Percentiles rank a stretch among this genome's conserved stretches.
phyloP scores from a whole-genome alignment of 1,284 basidiomycete species.

The Apiotrichum porosum region DNA sequence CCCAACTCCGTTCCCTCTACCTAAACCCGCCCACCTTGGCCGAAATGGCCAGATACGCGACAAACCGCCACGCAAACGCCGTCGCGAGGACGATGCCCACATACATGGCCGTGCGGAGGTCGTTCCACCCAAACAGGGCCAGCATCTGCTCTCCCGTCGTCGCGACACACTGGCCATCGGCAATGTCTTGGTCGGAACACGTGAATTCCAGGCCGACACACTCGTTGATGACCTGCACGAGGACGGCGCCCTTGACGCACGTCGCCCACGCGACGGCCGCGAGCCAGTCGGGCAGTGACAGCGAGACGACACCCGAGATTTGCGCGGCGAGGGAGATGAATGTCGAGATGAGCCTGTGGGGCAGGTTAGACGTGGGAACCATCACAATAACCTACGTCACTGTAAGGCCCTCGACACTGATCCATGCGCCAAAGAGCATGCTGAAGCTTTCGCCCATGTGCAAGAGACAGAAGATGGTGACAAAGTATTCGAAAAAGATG shows the following conservation, averaged over 20 bases:
- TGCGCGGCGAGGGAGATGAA: constrained; percentile 39
- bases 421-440: constrained; percentile 36
- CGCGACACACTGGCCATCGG: constrained; percentile 46
- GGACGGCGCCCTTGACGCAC: constrained; percentile 36
- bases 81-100: constrained; percentile 46
- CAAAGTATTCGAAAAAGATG: constrained; percentile 50
- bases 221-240: constrained; percentile 51
- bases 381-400: constrained; percentile 32
- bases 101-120: constrained; percentile 42
- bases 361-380: neutral
- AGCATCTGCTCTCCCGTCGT: constrained; percentile 48
- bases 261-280: constrained; percentile 43
- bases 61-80: constrained; percentile 37
- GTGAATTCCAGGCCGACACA: constrained; percentile 42
- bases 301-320: constrained; percentile 48
- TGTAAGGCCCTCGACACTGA: constrained; percentile 32
- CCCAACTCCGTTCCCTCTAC: constrained; percentile 1
- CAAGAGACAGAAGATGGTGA: constrained; percentile 46
- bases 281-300: constrained; percentile 48
- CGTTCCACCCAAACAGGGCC: constrained; percentile 41
- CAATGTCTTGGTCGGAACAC: constrained; percentile 42
- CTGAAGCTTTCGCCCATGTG: constrained; percentile 48
- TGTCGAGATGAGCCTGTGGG: constrained; percentile 45
- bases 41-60: constrained; percentile 28
- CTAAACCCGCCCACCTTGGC: constrained; percentile 27